Evolutionary conservation across 805 yeast species (phyloP), one percentile per base, ranked within the genome.

Genomic region (Ogataea wickerhamii): DNA sequence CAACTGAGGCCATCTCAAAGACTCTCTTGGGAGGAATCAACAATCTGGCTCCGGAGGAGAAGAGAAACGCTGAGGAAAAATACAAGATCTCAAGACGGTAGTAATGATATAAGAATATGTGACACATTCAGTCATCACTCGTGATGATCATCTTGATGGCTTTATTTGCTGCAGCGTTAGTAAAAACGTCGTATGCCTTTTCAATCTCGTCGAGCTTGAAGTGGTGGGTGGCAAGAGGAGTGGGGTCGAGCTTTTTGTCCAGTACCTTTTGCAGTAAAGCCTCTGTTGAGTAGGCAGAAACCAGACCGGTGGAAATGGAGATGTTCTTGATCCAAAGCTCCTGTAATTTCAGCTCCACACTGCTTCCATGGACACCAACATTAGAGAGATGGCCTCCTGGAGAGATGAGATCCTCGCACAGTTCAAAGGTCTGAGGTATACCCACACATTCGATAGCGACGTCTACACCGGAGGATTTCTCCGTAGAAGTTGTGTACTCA

Each of bases 1-100:
- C 95, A 0, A 84, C 96, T 0, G 96, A 87, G 56, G 95, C 95
- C 0, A 70, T 89, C 5, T 82, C 91, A 5, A 84, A 80, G 52
- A 74, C 95, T 0, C 66, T 89, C 35, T 73, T 87, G 64, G 98
- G 98, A 1, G 70, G 89, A 6, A 79, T 87, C 28, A 88, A 87
- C 55, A 83, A 82, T 44, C 63, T 89, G 23, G 91, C 87, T 55
- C 82, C 88, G 2, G 68, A 69, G 17, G 77, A 80, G 44, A 68
- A 74, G 36, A 56, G 64, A 28, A 78, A 76, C 41, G 67, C 80
- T 4, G 73, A 73, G 37, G 94, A 85, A 45, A 84, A 84, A 59
- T 85, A 85, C 54, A 77, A 76, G 37, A 23, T 28, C 22, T 21
- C 21, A 26, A 32, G 21, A 29, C 31, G 22, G 13, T 18, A 29